A percentile compares a stretch with the other conserved stretches of the same genome.
These are phyloP conservation scores for Monilinia vaccinii-corymbosi DNA, from an alignment of 2,329 filamentous ascomycete genomes.

Conservation along the genomic window DNA sequence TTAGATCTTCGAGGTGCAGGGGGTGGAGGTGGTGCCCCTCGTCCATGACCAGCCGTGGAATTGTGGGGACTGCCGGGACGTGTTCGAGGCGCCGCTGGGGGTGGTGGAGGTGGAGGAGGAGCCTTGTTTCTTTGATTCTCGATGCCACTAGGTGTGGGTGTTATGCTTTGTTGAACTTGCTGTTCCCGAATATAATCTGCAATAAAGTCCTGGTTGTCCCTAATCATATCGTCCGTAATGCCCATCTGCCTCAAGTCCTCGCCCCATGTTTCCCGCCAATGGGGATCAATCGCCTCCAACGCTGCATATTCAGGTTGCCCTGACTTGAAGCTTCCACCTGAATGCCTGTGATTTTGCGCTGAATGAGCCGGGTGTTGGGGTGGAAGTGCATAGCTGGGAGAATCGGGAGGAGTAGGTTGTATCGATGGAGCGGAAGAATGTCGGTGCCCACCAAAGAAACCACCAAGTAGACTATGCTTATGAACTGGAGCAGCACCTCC, in stretches of 20 bases:
- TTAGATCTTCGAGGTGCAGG: slow-evolving; percentile 53
- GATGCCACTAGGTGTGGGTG: slow-evolving; percentile 33
- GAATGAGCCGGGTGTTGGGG: slow-evolving; percentile 14
- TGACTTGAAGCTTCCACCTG: slow-evolving; percentile 40
- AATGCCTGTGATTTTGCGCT: slow-evolving; percentile 30
- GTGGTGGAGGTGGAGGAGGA: slow-evolving; percentile 53
- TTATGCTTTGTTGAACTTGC: slow-evolving; percentile 36
- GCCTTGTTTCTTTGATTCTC: slow-evolving; percentile 39
- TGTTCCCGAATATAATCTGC: slow-evolving; percentile 54
- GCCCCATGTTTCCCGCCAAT: slow-evolving; percentile 57
- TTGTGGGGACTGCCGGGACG: slow-evolving; percentile 27
- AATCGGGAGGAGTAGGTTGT: slow-evolving; percentile 44
- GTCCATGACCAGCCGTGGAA: slow-evolving; percentile 25
- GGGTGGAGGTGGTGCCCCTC: slow-evolving; percentile 41
- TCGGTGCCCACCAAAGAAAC: slow-evolving; percentile 49
- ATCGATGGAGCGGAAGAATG: slow-evolving; percentile 44
- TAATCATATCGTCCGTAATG: slow-evolving; percentile 57
- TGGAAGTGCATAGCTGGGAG: slow-evolving; percentile 38
- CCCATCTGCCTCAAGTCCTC: slow-evolving; percentile 54
- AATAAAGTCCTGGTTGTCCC: slow-evolving; percentile 60
- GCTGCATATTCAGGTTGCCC: slow-evolving; percentile 49
- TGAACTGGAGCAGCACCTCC: slow-evolving; percentile 36
- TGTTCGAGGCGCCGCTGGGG: slow-evolving; percentile 34
- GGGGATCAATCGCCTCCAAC: slow-evolving; percentile 54
- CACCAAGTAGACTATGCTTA: slow-evolving; percentile 44